Evolutionary conservation across 306 rosid species (phyloP), one percentile per base, ranked within the genome.

Genomic region (Spatholobus suberectus): DNA sequence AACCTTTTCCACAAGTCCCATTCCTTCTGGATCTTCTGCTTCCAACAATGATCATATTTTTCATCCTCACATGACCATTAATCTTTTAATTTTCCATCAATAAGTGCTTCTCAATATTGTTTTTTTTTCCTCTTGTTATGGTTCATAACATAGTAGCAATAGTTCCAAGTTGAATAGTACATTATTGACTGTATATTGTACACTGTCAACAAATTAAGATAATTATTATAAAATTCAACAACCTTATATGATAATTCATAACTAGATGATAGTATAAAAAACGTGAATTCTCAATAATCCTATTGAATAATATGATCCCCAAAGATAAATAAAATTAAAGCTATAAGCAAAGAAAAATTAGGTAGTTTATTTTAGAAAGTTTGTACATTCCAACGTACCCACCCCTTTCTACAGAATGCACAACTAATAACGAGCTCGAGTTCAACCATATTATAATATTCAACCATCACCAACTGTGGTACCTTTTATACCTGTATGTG

Each of bases 1-100:
- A 62, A 80, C 55, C 34, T 76, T 26, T 78, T 41, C 27, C 82
- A 8, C 63, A 78, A 46, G 61, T 87, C 86, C 59, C 86, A 84
- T 89, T 82, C 87, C 59, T 55, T 62, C 5, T 32, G 43, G 62
- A 63, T 29, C 37, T 41, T 71, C 80, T 81, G 66, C 58, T 69
- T 75, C 86, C 58, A 51, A 46, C 38, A 70, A 23, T 67, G 3
- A 75, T 73, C 46, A 21, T 49, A 32, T 35, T 17, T 49, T 14
- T 46, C 68, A 27, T 71, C 49, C 17, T 71, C 77, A 70, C 71
- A 58, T 47, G 4, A 58, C 0, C 29, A 27, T 49, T 63, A 8
- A 12, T 3, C 5, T 77, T n/a, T 18, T 57, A 4, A 20, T 23
- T 24, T 20, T 76, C 24, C 54, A 8, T 24, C 67, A 80, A 77